phyloP scores from a whole-genome alignment of 2,329 filamentous ascomycete species.

The Mollisiaceae sp. region DNA sequence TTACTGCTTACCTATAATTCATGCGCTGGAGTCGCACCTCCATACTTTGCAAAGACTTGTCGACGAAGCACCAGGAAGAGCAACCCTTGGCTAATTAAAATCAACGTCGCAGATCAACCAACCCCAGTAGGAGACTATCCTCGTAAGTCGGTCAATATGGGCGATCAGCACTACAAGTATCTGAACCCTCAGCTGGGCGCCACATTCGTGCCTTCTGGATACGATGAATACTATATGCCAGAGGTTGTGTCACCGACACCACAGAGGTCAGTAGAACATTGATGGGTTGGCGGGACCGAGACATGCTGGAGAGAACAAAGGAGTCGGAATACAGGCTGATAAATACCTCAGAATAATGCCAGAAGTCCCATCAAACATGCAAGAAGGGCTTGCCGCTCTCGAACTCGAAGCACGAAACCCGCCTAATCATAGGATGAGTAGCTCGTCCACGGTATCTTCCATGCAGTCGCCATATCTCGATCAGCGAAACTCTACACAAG shows the following conservation, averaged over 20 bases:
- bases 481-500: constrained; percentile 24
- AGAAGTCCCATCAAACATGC: constrained; percentile 96
- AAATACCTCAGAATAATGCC: constrained; percentile 77
- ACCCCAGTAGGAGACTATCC: constrained; percentile 19
- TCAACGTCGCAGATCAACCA: constrained; percentile 9
- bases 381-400: constrained; percentile 89
- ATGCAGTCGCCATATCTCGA: constrained; percentile 30
- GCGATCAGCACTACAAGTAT: constrained; percentile 16
- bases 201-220: constrained; percentile 70
- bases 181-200: constrained; percentile 52
- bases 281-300: neutral
- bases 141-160: constrained; percentile 10
- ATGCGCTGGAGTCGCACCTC: constrained; percentile 7
- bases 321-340: neutral
- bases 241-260: constrained; percentile 73
- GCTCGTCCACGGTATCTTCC: constrained; percentile 30
- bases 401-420: constrained; percentile 74
- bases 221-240: constrained; percentile 71
- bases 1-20: constrained; percentile 10
- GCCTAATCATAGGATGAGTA: constrained; percentile 38
- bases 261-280: constrained; percentile 60
- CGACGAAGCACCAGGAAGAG: neutral
- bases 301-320: neutral
- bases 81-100: constrained; percentile 11
- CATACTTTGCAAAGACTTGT: constrained; percentile 2